These are phyloP conservation scores for Cercospora brassicicola DNA, from an alignment of 2,329 filamentous ascomycete genomes.

Conservation along the genomic window DNA sequence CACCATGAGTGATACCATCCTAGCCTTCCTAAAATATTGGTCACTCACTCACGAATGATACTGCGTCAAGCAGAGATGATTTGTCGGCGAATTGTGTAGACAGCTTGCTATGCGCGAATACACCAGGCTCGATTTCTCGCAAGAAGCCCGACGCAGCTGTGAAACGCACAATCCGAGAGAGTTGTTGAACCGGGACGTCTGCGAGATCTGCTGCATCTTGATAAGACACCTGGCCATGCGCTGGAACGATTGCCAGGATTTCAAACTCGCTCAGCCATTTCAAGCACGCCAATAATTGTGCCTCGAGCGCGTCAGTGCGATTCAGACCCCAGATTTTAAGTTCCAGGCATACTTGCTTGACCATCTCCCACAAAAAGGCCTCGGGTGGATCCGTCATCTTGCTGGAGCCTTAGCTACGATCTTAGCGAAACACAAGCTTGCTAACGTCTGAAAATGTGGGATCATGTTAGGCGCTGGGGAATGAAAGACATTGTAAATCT, in stretches of 20 bases:
- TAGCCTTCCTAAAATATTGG: background rate
- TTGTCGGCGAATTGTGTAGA: background rate
- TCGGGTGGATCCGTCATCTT: background rate
- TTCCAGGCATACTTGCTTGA: background rate
- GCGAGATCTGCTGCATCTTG: constrained; percentile 48
- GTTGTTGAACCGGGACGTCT: constrained; percentile 36
- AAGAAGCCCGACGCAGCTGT: background rate
- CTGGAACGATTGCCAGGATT: constrained; percentile 49
- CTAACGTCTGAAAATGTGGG: background rate
- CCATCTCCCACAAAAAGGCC: background rate
- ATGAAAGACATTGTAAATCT: background rate
- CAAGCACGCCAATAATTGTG: constrained; percentile 43
- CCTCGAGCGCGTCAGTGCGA: background rate
- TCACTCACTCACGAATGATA: background rate
- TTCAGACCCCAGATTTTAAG: background rate
- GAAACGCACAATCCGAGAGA: background rate
- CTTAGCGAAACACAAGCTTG: background rate
- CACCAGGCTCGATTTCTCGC: background rate
- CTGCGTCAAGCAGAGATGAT: background rate
- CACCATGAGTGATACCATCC: background rate
- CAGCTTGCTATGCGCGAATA: background rate
- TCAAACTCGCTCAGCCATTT: constrained; percentile 50
- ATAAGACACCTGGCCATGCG: constrained; percentile 39
- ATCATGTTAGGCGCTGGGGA: background rate
- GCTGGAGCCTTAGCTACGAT: background rate